Percentiles rank a stretch among this genome's conserved stretches.
Evolutionary conservation across 2,329 filamentous ascomycete genomes (phyloP).

Genomic region (Cercospora brassicicola): DNA sequence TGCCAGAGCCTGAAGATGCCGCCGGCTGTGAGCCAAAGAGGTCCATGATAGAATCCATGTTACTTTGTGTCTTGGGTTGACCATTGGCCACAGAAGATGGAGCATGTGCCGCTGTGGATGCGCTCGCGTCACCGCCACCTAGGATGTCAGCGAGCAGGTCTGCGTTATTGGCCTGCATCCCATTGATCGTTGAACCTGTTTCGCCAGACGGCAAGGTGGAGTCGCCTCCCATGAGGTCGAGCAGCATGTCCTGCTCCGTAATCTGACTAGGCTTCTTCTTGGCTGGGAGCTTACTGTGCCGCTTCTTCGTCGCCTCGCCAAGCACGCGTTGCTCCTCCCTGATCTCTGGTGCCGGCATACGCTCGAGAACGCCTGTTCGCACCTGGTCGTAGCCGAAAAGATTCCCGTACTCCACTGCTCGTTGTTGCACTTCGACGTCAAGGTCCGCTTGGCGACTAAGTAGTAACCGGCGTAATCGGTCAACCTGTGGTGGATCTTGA

Average conservation of each 20-base stretch:
- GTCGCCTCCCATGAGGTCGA: conserved; percentile 83
- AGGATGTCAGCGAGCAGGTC: conserved; percentile 91
- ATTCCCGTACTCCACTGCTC: conserved; percentile 92
- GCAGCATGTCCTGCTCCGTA: conserved; percentile 84
- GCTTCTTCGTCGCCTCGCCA: conserved; percentile 66
- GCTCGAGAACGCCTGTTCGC: conserved; percentile 85
- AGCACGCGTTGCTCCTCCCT: conserved; percentile 91
- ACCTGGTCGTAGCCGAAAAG: conserved; percentile 90
- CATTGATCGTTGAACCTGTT: conserved; percentile 56
- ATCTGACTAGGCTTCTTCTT: conserved; percentile 76
- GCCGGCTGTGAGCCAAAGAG: conserved; percentile 62
- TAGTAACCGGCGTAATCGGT: conserved; percentile 77
- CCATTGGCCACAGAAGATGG: conserved; percentile 32
- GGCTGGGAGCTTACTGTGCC: conserved; percentile 58
- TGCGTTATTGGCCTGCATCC: conserved; percentile 67
- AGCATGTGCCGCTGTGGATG: conserved; percentile 47
- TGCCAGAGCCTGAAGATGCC: conserved; percentile 36
- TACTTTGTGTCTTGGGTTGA: conserved; percentile 34
- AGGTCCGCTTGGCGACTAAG: conserved; percentile 78
- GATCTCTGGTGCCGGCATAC: conserved; percentile 97
- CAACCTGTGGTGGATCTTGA: conserved; percentile 78
- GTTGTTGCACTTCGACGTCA: conserved; percentile 93
- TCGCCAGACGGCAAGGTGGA: conserved; percentile 56
- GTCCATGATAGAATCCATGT: conserved; percentile 75
- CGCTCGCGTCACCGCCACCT: conserved; percentile 61